Percentiles rank a stretch among this genome's conserved stretches.
These are phyloP conservation scores for Periconia digitata DNA, from an alignment of 2,329 filamentous ascomycete genomes.

Conservation along the genomic window DNA sequence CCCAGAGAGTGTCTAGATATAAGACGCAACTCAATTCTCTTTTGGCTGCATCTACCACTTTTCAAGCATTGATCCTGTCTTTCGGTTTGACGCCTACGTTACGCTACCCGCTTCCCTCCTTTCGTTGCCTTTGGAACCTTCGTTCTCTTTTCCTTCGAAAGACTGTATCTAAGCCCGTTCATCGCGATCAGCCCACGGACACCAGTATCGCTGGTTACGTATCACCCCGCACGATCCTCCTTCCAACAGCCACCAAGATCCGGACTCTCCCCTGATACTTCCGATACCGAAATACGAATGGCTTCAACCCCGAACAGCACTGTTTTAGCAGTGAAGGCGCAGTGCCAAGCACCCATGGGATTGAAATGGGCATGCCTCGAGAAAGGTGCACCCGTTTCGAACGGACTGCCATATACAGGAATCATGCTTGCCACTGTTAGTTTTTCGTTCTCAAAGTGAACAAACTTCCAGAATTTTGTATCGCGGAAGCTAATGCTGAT, in stretches of 20 bases:
- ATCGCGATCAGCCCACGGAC: background rate
- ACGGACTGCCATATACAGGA: background rate
- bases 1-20: background rate
- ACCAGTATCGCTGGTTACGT: background rate
- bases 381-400: background rate
- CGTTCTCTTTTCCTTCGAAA: no score
- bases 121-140: no score
- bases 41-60: background rate
- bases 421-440: slow-evolving; percentile 1
- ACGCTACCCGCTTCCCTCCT: no score
- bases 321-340: background rate
- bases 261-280: background rate
- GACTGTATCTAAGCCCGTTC: background rate
- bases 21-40: background rate
- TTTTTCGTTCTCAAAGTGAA: background rate
- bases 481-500: background rate
- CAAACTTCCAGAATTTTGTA: background rate
- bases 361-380: slow-evolving; percentile 1
- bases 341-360: background rate
- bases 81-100: no score
- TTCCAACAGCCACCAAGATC: background rate
- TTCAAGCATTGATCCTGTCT: no score
- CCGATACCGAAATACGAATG: background rate
- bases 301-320: background rate
- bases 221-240: background rate